These are phyloP conservation scores for Candida frijolesensis DNA, from an alignment of 1,139 yeast genomes.

Conservation along the genomic window DNA sequence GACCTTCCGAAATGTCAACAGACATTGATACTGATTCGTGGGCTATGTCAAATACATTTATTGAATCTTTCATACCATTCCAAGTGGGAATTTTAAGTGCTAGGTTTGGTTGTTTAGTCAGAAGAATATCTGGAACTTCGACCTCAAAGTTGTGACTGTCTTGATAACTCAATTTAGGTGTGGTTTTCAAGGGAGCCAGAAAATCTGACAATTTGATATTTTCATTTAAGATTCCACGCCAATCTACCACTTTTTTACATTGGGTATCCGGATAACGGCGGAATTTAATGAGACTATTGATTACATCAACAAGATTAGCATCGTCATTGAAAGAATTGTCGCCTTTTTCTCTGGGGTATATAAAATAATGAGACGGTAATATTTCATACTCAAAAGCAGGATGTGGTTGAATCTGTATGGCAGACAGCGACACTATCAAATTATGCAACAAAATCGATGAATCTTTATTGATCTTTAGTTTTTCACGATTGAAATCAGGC, in stretches of 20 bases:
- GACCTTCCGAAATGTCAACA: neutral
- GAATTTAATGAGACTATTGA: neutral
- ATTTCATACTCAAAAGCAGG: conserved; percentile 1
- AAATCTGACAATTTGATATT: neutral
- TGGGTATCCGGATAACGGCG: neutral
- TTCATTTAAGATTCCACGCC: neutral
- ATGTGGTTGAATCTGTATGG: neutral
- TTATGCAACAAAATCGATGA: conserved; percentile 3
- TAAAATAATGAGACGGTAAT: conserved; percentile 2
- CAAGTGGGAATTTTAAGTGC: neutral
- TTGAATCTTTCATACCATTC: conserved; percentile 2
- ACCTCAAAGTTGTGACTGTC: neutral
- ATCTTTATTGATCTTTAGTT: conserved; percentile 4
- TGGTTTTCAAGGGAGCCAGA: neutral
- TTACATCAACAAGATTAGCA: neutral
- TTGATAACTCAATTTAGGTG: neutral
- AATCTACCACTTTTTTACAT: neutral
- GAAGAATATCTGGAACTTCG: neutral
- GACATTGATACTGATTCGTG: neutral
- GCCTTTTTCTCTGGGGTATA: neutral
- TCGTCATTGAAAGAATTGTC: too few relatives aligned
- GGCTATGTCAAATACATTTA: conserved; percentile 2
- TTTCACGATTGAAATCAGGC: conserved; percentile 2
- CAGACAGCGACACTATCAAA: neutral
- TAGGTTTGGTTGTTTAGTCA: neutral